phyloP scores from a whole-genome alignment of 768 basidiomycete species.

The Rhodotorula babjevae region DNA sequence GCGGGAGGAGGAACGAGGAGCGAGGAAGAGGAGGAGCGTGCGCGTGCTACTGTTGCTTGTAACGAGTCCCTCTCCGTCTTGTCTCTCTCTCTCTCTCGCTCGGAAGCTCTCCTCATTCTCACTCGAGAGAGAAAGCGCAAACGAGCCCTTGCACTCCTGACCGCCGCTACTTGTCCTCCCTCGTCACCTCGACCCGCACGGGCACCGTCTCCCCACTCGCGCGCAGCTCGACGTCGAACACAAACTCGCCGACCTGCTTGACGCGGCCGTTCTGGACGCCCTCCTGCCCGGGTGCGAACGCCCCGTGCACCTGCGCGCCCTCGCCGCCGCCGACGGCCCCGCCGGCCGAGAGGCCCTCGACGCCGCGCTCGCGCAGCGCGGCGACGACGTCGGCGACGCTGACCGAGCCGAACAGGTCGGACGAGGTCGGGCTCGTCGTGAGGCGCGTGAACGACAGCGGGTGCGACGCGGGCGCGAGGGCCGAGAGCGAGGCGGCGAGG shows the following conservation, averaged over 20 bases:
- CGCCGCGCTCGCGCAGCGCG: slow-evolving; percentile 6
- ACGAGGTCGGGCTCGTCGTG: slow-evolving; percentile 26
- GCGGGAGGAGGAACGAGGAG: no score
- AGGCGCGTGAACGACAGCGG: slow-evolving; percentile 19
- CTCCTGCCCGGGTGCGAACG: slow-evolving; percentile 9
- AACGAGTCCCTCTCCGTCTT: no score
- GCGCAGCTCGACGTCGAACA: slow-evolving; percentile 12
- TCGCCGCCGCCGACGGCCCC: no score
- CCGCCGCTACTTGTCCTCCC: slow-evolving; percentile 1
- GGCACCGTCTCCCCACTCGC: not conserved
- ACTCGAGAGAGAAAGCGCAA: no score
- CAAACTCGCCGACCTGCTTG: slow-evolving; percentile 22
- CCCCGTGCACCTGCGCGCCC: not conserved
- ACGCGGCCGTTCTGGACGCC: slow-evolving; percentile 27
- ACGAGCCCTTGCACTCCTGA: no score
- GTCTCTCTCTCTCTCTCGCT: no score
- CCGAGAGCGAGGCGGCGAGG: slow-evolving; percentile 12
- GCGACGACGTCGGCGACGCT: slow-evolving; percentile 12
- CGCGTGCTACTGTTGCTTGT: no score
- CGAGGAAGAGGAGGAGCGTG: no score
- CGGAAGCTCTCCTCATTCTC: no score
- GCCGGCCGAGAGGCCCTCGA: not conserved
- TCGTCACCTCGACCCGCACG: not conserved
- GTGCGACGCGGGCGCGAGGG: not conserved
- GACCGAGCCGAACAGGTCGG: slow-evolving; percentile 35